Evolutionary conservation across 2,329 filamentous ascomycete genomes (phyloP), one percentile per base, ranked within the genome.

Genomic region (Penicillium nordicum): DNA sequence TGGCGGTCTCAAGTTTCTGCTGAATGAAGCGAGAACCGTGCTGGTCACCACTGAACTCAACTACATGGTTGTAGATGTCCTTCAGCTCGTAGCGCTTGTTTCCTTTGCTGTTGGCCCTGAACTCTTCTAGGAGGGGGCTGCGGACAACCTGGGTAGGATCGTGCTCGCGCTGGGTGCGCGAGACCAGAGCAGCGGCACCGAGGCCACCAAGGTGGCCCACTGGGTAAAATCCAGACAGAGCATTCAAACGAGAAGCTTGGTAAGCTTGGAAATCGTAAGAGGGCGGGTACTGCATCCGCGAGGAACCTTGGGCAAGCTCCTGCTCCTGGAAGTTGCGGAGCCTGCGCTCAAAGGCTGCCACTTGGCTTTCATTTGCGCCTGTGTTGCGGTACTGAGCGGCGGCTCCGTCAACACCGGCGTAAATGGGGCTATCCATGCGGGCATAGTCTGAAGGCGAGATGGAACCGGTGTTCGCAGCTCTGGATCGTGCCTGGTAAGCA

Each of bases 21-120:
- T 99, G 94, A 57, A 99, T 96, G 72, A 97, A 97, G 1, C 94
- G 86, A 1, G 94, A 99, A 1, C 92, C 94, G 65, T 96, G 88
- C 72, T 97, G 94, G 69, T 99, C 94, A 16, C 94, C 93, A 65
- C 90, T 92, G 73, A 97, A 97, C 70, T 97, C 93, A 0, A 96
- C 92, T 37, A 97, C 84, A 68, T 96, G 86, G 53, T 84, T 84
- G 70, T 90, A 93, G 42, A 97, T 93, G 61, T 96, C 90, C 81
- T 90, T 92, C 10, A 99, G 80, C 66, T 96, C 92, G 67, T 86
- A 96, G 18, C 86, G 84, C 72, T 84, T 85, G 72, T 82, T 91
- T 0, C 83, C 84, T 72, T 92, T 95, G 63, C 81, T 83, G 67
- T 86, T 89, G 6, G 68, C 80, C 41, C 89, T 85, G 74, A 95